Percentiles rank a stretch among this genome's conserved stretches.
These are phyloP conservation scores for Blastocystis sp. DNA, from an alignment of 352 stramenopile genomes.

Conservation along the genomic window DNA sequence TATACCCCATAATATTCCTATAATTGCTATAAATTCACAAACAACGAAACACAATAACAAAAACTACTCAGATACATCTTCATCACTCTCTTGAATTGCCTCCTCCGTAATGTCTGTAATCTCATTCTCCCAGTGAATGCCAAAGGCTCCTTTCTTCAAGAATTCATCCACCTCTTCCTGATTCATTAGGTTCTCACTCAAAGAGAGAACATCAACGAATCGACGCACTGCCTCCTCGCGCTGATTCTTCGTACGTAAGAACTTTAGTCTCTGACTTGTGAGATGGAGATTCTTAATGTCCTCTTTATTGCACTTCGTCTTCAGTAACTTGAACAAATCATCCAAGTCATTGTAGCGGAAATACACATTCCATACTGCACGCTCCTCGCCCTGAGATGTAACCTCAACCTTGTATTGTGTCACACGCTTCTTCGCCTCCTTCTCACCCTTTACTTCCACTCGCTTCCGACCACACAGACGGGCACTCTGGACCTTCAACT, in stretches of 20 bases:
- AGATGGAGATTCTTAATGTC: conserved; percentile 59
- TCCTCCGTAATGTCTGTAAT: background rate
- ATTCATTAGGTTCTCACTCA: conserved; percentile 47
- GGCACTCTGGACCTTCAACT: conserved; percentile 12
- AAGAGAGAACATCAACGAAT: conserved; percentile 38
- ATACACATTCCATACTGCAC: conserved; percentile 32
- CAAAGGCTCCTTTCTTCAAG: conserved; percentile 45
- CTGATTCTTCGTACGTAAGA: conserved; percentile 58
- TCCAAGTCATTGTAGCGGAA: conserved; percentile 53
- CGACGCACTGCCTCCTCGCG: conserved; percentile 20
- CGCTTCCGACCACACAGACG: conserved; percentile 8
- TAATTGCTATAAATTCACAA: background rate
- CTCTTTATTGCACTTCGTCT: conserved; percentile 60
- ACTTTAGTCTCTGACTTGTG: conserved; percentile 30
- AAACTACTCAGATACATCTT: background rate
- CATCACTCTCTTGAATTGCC: background rate
- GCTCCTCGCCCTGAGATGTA: background rate
- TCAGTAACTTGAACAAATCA: conserved; percentile 42
- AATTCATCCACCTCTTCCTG: conserved; percentile 26
- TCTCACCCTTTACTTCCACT: background rate
- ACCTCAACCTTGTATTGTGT: conserved; percentile 41
- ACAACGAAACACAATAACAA: background rate
- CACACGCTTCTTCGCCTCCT: conserved; percentile 9
- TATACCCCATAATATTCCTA: background rate
- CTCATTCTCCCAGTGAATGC: conserved; percentile 26